Base-by-base conservation (phyloP, 495 filamentous ascomycete genomes). In the Daldinia bambusicola region DNA sequence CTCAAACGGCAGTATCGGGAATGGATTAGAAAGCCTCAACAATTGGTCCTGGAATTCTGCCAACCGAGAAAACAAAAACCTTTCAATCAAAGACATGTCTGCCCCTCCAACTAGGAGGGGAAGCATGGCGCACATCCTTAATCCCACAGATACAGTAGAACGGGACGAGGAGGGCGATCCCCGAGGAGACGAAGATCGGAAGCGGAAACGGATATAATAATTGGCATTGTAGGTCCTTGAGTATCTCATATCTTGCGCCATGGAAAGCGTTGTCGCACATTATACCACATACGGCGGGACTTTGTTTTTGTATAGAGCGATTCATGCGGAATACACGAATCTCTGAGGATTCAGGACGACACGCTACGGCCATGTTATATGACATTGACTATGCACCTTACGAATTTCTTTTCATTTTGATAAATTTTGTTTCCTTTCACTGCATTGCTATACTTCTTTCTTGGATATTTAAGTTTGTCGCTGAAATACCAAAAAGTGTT, bases 171-270 rank as follows among this genome's bases (percentile, higher is more conserved):
- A 85, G 56, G 83, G 83, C 66, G 81, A 85, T 48, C 80, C 75
- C 1, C 73, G 83, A 32, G 82, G 80, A 22, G 83, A 85, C 14
- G 82, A 84, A 2, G 93, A 95, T 75, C 84, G 93, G 61, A 96
- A 96, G 79, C 86, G 93, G 62, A 96, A 94, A 80, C 86, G 93
- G 69, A 77, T 94, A 66, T 78, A 80, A 69, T 85, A 66, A 80
- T 61, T 61, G 45, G 36, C 26, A 50, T 48, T 40, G 32, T 58
- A 48, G 31, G 37, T 38, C 36, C 13, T 52, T 55, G 40, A 48
- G 59, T 18, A 58, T 55, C 30, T 34, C 37, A 55, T 32, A 57
- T 63, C 65, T 64, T 38, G 57, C 61, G 68, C 58, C 64, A 68
- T 72, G 50, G 22, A 52, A 55, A 55, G 63, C 58, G 64, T 71